Conservation (phyloP, 1,139 yeast species). For the Saccharomycopsis hybrid region DNA sequence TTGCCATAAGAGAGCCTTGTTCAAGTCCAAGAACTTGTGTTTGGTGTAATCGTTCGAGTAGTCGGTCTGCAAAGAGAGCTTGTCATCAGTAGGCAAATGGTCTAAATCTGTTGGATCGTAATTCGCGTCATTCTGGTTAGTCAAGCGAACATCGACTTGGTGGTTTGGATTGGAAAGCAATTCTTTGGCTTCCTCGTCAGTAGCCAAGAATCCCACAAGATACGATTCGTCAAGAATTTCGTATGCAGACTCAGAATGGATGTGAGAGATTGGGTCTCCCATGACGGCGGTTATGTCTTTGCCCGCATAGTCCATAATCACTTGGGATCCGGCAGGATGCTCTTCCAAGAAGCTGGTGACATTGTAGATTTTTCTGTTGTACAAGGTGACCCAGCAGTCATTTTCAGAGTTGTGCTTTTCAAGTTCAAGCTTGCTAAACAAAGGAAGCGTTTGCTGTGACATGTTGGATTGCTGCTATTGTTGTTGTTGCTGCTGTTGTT, state of each 20-base stretch:
- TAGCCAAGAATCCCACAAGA: conserved; percentile 57
- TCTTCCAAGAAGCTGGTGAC: conserved; percentile 72
- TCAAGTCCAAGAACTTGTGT: conserved; percentile 82
- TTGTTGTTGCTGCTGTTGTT: too few relatives aligned
- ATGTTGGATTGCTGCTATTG: too few relatives aligned
- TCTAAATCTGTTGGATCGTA: conserved; percentile 51
- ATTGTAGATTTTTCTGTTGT: conserved; percentile 73
- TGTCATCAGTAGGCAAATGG: conserved; percentile 63
- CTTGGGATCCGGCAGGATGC: conserved; percentile 87
- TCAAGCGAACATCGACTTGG: conserved; percentile 34
- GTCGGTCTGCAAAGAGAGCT: conserved; percentile 74
- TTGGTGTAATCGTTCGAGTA: conserved; percentile 59
- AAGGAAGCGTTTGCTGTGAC: conserved; percentile 10
- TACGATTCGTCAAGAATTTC: conserved; percentile 80
- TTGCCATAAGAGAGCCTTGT: conserved; percentile 74
- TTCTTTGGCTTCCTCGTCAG: conserved; percentile 51
- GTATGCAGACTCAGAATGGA: conserved; percentile 80
- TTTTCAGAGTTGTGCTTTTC: conserved; percentile 39
- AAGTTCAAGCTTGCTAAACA: conserved; percentile 9
- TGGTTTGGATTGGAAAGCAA: conserved; percentile 37
- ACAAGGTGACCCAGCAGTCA: conserved; percentile 75
- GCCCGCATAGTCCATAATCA: conserved; percentile 73
- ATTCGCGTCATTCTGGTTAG: conserved; percentile 25
- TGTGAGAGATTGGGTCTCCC: conserved; percentile 61
- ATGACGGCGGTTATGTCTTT: conserved; percentile 74